Percentiles rank a stretch among this genome's conserved stretches.
These are phyloP conservation scores for Gaultheria prostrata DNA, from an alignment of 148 eudicot species.

Conservation along the genomic window DNA sequence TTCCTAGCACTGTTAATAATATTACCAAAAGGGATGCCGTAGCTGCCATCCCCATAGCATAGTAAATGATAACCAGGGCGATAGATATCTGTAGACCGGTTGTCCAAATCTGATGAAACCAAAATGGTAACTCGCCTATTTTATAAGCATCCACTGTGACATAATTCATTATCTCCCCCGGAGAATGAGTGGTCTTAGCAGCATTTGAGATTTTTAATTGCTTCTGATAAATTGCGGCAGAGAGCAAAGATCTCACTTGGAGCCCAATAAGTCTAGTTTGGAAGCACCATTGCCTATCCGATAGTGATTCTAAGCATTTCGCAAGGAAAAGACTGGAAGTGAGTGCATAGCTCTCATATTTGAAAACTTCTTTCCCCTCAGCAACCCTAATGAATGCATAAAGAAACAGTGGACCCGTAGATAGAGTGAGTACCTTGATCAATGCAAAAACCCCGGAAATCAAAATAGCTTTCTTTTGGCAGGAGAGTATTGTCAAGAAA, in stretches of 20 bases:
- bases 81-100: constrained; percentile 52
- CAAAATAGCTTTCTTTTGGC: constrained; percentile 65
- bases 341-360: constrained; percentile 59
- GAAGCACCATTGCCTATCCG: constrained; percentile 83
- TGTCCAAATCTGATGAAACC: constrained; percentile 67
- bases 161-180: constrained; percentile 74
- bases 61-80: constrained; percentile 37
- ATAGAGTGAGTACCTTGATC: constrained; percentile 58
- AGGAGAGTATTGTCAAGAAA: constrained; percentile 54
- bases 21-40: constrained; percentile 41
- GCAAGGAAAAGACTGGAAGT: constrained; percentile 54
- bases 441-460: constrained; percentile 78
- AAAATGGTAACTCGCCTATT: constrained; percentile 80
- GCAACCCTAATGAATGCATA: constrained; percentile 82
- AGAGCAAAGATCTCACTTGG: constrained; percentile 66
- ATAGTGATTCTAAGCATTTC: constrained; percentile 61
- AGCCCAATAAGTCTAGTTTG: constrained; percentile 61
- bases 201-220: constrained; percentile 70
- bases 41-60: constrained; percentile 45
- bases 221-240: constrained; percentile 74
- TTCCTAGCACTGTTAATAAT: constrained; percentile 57
- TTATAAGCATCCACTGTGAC: constrained; percentile 65
- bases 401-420: constrained; percentile 82
- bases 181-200: constrained; percentile 59
- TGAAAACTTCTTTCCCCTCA: constrained; percentile 60